Percentiles rank a stretch among this genome's conserved stretches.
phyloP scores from a whole-genome alignment of 352 stramenopile species.

The Globisporangium spinosum region DNA sequence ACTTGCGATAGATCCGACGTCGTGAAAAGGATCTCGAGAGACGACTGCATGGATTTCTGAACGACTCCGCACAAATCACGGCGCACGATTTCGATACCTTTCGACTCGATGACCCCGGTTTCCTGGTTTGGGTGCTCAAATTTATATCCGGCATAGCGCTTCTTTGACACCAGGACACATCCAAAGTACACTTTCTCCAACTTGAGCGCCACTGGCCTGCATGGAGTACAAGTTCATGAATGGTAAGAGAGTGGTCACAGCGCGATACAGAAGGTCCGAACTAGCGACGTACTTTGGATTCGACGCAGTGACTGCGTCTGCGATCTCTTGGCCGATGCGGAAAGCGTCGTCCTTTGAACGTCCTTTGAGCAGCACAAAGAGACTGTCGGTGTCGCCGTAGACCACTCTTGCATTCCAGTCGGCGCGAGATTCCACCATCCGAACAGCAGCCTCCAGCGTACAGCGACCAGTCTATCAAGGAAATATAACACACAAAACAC shows the following conservation, averaged over 20 bases:
- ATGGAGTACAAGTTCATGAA: no score
- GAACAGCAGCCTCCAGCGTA: constrained; percentile 93
- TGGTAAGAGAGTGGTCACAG: no score
- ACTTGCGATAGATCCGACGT: constrained; percentile 70
- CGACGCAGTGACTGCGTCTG: constrained; percentile 70
- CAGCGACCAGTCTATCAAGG: constrained; percentile 61
- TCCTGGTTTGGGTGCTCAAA: constrained; percentile 64
- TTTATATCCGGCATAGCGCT: constrained; percentile 90
- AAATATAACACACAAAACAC: background rate
- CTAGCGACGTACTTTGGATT: constrained; percentile 69
- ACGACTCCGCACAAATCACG: constrained; percentile 91
- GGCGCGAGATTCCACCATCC: constrained; percentile 81
- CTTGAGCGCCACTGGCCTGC: constrained; percentile 76
- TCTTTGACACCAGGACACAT: constrained; percentile 93
- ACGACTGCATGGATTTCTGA: constrained; percentile 60
- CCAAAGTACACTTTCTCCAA: constrained; percentile 92
- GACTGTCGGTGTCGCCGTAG: constrained; percentile 98
- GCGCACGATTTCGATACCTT: constrained; percentile 92
- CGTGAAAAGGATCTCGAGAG: constrained; percentile 60
- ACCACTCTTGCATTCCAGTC: constrained; percentile 91
- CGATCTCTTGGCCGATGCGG: constrained; percentile 90
- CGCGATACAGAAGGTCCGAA: no score
- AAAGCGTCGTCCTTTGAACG: constrained; percentile 93
- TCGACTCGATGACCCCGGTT: constrained; percentile 74
- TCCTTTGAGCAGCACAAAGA: constrained; percentile 97